These are phyloP conservation scores for Phaseolus lunatus DNA, from an alignment of 306 rosid genomes.

Conservation along the genomic window DNA sequence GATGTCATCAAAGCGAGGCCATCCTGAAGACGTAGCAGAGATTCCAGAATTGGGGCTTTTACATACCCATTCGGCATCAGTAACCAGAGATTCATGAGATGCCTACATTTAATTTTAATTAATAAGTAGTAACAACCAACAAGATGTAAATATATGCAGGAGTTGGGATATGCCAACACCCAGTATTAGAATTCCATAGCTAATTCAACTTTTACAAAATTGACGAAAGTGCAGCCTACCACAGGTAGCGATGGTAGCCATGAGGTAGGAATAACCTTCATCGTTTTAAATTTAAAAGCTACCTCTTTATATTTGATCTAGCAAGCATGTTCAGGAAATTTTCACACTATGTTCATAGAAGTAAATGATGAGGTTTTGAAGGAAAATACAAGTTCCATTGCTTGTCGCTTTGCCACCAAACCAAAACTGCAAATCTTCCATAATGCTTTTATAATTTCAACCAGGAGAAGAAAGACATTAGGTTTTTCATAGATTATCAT, in stretches of 20 bases:
- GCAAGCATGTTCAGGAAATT: conserved; percentile 11
- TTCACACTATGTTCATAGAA: neutral
- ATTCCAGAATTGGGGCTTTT: conserved; percentile 18
- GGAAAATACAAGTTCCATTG: neutral
- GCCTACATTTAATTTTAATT: conserved; percentile 39
- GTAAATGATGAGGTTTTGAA: neutral
- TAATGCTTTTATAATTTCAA: neutral
- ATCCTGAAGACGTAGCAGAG: conserved; percentile 46
- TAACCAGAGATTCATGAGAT: conserved; percentile 39
- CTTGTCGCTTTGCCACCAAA: neutral
- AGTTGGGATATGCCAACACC: conserved; percentile 19
- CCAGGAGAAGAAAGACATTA: conserved; percentile 2
- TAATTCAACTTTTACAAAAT: conserved; percentile 17
- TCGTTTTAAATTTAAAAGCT: neutral
- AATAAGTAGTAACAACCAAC: neutral
- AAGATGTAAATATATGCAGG: neutral
- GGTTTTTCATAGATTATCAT: neutral
- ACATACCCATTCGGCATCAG: conserved; percentile 45
- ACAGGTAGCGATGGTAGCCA: neutral
- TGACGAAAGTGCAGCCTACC: neutral
- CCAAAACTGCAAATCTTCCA: neutral
- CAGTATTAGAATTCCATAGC: conserved; percentile 4
- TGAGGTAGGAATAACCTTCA: neutral
- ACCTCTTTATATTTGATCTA: neutral
- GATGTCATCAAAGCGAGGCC: conserved; percentile 52